These are phyloP conservation scores for Crithidia mellificae DNA, from an alignment of 208 protist genomes.

Conservation along the genomic window DNA sequence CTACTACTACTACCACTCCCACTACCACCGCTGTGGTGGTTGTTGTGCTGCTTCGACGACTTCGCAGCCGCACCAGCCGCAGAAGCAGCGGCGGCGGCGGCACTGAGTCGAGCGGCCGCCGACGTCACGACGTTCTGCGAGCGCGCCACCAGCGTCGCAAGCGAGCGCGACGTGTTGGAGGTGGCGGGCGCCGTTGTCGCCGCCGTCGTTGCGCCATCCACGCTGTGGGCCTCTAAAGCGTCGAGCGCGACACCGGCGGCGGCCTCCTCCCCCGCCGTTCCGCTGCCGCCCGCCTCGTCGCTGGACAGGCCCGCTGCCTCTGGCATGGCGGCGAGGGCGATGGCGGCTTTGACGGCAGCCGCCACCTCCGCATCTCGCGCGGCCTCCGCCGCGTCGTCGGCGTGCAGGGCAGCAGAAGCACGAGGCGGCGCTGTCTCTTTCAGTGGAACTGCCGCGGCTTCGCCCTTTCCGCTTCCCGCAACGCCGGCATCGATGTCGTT, in stretches of 20 bases:
- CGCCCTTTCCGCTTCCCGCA: neutral
- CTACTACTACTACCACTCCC: constrained; percentile 2
- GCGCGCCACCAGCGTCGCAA: constrained; percentile 2
- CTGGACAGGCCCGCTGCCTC: neutral
- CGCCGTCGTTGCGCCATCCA: no score
- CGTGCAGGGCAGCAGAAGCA: neutral
- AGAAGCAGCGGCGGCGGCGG: no score
- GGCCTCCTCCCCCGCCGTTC: no score
- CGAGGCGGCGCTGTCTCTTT: neutral
- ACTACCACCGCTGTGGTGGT: neutral
- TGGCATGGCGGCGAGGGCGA: constrained; percentile 8
- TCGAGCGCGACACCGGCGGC: no score
- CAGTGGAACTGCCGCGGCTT: neutral
- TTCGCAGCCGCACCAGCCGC: neutral
- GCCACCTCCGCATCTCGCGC: constrained; percentile 17
- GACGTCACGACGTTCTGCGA: constrained; percentile 11
- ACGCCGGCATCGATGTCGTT: neutral
- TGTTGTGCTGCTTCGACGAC: no score
- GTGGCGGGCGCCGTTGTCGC: no score
- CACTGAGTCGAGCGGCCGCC: constrained; percentile 1
- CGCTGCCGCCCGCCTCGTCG: no score
- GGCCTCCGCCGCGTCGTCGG: neutral
- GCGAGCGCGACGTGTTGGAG: neutral
- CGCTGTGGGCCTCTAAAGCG: no score
- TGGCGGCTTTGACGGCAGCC: neutral